Base-by-base conservation (phyloP, 2,329 filamentous ascomycete species). In the Verticillium klebahnii region DNA sequence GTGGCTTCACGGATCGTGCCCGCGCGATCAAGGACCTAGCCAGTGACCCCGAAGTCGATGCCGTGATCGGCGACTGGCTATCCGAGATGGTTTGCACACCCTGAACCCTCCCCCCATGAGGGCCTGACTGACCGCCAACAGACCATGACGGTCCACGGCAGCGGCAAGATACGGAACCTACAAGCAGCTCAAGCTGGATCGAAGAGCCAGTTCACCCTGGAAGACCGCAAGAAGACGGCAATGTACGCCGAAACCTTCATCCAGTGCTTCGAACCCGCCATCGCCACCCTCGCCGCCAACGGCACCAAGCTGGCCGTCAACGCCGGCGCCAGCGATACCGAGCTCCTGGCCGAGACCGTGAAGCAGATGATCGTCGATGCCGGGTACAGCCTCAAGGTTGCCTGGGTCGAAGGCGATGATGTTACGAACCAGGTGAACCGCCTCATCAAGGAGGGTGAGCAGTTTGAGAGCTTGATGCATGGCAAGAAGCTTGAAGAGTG, bases 81-180 rank as follows among this genome's bases (percentile, higher is more conserved):
- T 54, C 32, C 34, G 54, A 56, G 31, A 56, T 56, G 54, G 54
- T 56, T 19, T 12, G 23, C 29, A 29, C 29, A 29, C 4, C 29
- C 29, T 29, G 29, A 29, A 29, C 29, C 29, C 29, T 56, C 3
- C 15, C 25, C 25, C 7, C 5, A 8, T 32, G 19, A 23, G 45
- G n/a, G 45, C 45, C n/a, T 50, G 45, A 14, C 45, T 50, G 12
- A 56, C 54, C 12, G 31, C n/a, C 25, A 7, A 32, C 54, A 83
- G 63, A 81, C 84, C 63, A 73, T 76, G 1, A 80, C 81, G 1
- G 83, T 85, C 64, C 74, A 85, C 19, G 65, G 57, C n/a, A 19
- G 31, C 12, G 40, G 64, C 7, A 67, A 66, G 15, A 64, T 65
- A 2, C 62, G 61, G 9, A 58, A 61, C n/a, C 62, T 69, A 12